These are phyloP conservation scores for Polysphondylium violaceum DNA, from an alignment of 78 protist genomes.

Conservation along the genomic window DNA sequence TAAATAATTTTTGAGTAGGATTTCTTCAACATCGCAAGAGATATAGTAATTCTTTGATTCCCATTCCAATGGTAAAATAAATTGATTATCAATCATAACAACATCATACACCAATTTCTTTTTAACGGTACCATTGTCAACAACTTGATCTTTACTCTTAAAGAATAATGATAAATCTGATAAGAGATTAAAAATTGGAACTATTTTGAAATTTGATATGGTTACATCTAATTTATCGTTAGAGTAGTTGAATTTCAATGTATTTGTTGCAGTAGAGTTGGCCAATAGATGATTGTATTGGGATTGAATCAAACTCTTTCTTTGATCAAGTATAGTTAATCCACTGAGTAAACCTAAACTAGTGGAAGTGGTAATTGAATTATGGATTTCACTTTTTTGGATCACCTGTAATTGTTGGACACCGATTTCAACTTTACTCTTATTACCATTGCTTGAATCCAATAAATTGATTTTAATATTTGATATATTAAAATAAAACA, in stretches of 20 bases:
- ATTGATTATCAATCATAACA: background rate
- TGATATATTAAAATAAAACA: too few species aligned
- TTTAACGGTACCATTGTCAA: too few species aligned
- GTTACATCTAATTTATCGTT: background rate
- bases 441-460: too few species aligned
- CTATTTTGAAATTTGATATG: slow-evolving; percentile 2
- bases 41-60: slow-evolving; percentile 3
- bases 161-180: too few species aligned
- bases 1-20: too few species aligned
- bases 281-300: background rate
- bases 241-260: background rate
- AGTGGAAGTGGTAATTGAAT: too few species aligned
- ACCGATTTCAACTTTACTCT: too few species aligned
- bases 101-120: background rate
- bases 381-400: too few species aligned
- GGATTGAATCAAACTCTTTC: background rate
- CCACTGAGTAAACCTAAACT: background rate
- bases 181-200: slow-evolving; percentile 49
- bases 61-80: slow-evolving; percentile 37
- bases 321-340: background rate
- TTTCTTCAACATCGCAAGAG: too few species aligned
- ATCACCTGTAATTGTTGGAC: too few species aligned
- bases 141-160: too few species aligned
- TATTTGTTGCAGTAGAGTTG: background rate
- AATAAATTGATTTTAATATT: too few species aligned